Evolutionary conservation across 495 filamentous ascomycete species (phyloP), one percentile per base, ranked within the genome.

Genomic region (Penicillium lividum): DNA sequence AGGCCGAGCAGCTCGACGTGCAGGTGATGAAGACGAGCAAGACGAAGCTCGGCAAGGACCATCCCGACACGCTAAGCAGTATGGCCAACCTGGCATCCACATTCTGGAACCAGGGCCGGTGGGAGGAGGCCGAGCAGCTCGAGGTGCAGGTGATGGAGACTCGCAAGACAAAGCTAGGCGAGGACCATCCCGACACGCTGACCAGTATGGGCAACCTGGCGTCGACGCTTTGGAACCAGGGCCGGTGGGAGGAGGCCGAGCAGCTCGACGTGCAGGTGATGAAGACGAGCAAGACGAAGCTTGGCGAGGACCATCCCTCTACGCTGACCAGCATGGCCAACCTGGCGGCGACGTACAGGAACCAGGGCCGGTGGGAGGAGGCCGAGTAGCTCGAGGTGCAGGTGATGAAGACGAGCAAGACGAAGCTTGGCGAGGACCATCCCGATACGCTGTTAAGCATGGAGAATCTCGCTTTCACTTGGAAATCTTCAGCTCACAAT

Each of bases 391-490:
- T 43, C 16, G 7, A 18, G 1, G 47, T 49, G 22, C 44, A 49
- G n/a, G 51, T 49, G 28, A 27, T 46, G 7, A 46, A 60, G 46
- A 34, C 18, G 0, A 10, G 28, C 9, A 49, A 54, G 43, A 29
- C 18, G 31, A 34, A 42, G 10, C 25, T 61, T 10, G 58, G 58
- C 13, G 40, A 9, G 5, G 58, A 53, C 22, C 44, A 56, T 57
- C 53, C 53, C 13, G 5, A 30, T 34, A 61, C 59, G 10, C 48
- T 56, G 29, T 7, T 15, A 3, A 46, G 50, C 18, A 54, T 54
- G 44, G 51, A 27, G 25, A 62, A 51, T n/a, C 44, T 62, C 0
- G 58, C 49, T 3, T 51, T 44, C 5, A 58, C 57, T 7, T 59
- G 7, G 44, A 27, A 54, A 38, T 59, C 51, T 49, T 42, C 44